Evolutionary conservation across 352 stramenopile genomes (phyloP).

Genomic region (Phytophthora foliorum): DNA sequence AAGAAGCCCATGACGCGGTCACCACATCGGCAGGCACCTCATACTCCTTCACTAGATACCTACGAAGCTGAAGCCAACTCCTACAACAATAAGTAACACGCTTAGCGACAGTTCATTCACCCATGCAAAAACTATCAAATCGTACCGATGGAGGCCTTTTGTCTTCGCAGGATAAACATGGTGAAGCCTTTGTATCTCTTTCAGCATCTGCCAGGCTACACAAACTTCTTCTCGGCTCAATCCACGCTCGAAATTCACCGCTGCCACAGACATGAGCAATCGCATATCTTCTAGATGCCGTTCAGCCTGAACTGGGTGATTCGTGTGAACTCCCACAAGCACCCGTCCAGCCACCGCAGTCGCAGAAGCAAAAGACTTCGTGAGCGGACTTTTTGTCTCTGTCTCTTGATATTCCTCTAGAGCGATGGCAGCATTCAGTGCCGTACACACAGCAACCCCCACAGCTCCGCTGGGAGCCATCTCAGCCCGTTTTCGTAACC

Average conservation of each 20-base stretch:
- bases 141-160: conserved; percentile 2
- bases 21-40: conserved; percentile 7
- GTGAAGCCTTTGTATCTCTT: conserved; percentile 4
- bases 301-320: background rate
- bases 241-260: background rate
- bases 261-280: conserved; percentile 7
- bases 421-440: conserved; percentile 8
- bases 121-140: background rate
- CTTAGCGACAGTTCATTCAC: background rate
- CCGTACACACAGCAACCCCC: conserved; percentile 2
- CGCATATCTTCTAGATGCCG: conserved; percentile 14
- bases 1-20: background rate
- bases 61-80: conserved; percentile 1
- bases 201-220: conserved; percentile 4
- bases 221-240: conserved; percentile 4
- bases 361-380: background rate
- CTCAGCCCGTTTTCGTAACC: conserved; percentile 5
- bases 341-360: background rate
- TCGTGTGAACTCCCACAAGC: background rate
- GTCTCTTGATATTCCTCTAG: background rate
- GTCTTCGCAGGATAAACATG: conserved; percentile 5
- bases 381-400: background rate
- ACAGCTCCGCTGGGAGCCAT: background rate
- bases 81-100: conserved; percentile 2
- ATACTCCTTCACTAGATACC: conserved; percentile 2